A percentile compares a stretch with the other conserved stretches of the same genome.
Conservation (phyloP, 1,139 yeast species). For the Nakaseomyces kungkrabaensis region DNA sequence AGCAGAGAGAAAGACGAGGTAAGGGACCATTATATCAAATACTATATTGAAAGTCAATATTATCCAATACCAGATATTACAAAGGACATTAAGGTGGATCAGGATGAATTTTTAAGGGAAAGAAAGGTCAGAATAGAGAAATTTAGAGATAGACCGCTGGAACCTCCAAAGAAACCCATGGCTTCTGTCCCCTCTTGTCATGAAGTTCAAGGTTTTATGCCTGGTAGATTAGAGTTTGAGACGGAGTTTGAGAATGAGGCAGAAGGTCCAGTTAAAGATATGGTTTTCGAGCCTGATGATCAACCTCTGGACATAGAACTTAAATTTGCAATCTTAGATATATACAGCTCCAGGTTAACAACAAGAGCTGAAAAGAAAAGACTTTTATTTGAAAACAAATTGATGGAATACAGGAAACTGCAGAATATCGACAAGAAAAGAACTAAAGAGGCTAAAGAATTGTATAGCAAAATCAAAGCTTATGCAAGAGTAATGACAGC, state of each 20-base stretch:
- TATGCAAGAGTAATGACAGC: conserved; percentile 74
- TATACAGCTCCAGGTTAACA: conserved; percentile 80
- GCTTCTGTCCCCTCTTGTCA: conserved; percentile 95
- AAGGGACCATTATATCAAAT: conserved; percentile 62
- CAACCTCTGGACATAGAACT: conserved; percentile 78
- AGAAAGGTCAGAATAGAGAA: conserved; percentile 65
- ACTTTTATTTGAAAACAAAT: conserved; percentile 59
- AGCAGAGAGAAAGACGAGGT: conserved; percentile 89
- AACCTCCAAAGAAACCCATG: conserved; percentile 77
- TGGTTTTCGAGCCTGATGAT: conserved; percentile 92
- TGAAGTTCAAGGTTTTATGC: conserved; percentile 97
- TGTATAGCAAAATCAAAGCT: conserved; percentile 65
- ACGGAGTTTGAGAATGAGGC: conserved; percentile 96
- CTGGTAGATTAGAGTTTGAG: conserved; percentile 94
- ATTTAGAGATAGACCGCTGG: conserved; percentile 56
- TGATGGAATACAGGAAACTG: conserved; percentile 70
- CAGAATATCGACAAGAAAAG: conserved; percentile 57
- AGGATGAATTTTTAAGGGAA: conserved; percentile 58
- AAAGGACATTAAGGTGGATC: conserved; percentile 54
- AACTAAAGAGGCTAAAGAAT: conserved; percentile 81
- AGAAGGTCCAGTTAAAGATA: conserved; percentile 85
- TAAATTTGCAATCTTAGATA: conserved; percentile 76
- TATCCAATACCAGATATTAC: conserved; percentile 82
- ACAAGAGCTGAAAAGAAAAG: conserved; percentile 90
- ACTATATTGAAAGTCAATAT: conserved; percentile 56